Percentiles rank a stretch among this genome's conserved stretches.
Evolutionary conservation across 331 rosid genomes (phyloP).

Genomic region (Pyrus hybrid): DNA sequence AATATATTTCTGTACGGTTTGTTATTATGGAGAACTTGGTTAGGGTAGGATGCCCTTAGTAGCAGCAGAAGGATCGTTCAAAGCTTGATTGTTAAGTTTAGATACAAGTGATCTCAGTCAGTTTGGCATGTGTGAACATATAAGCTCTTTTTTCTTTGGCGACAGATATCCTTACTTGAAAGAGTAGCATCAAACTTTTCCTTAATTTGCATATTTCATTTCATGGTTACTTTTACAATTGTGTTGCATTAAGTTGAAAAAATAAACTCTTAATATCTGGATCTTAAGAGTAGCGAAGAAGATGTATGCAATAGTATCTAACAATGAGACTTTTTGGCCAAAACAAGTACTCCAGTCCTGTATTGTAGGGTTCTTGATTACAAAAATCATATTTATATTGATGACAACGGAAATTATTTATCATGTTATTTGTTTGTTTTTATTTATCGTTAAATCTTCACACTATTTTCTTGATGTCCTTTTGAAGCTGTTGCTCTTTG

Average conservation of each 20-base stretch:
- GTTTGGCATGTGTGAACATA: background rate
- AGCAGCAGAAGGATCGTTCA: background rate
- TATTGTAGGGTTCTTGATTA: background rate
- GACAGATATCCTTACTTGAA: background rate
- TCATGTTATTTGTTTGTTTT: background rate
- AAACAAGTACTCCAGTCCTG: background rate
- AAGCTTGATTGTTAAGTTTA: background rate
- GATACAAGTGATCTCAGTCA: background rate
- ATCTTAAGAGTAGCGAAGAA: background rate
- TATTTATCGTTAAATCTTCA: background rate
- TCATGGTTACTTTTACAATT: background rate
- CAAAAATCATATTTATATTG: background rate
- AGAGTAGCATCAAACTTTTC: background rate
- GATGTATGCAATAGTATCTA: background rate
- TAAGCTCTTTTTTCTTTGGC: background rate
- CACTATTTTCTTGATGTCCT: background rate
- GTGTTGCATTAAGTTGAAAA: background rate
- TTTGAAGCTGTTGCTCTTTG: slow-evolving; percentile 79
- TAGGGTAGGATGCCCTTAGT: background rate
- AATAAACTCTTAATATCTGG: background rate
- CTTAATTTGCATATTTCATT: background rate
- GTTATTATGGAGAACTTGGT: background rate
- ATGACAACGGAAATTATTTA: background rate
- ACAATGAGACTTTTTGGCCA: background rate
- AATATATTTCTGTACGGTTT: background rate